phyloP scores from a whole-genome alignment of 768 basidiomycete genomes.

The Leccinum pellstonianum region DNA sequence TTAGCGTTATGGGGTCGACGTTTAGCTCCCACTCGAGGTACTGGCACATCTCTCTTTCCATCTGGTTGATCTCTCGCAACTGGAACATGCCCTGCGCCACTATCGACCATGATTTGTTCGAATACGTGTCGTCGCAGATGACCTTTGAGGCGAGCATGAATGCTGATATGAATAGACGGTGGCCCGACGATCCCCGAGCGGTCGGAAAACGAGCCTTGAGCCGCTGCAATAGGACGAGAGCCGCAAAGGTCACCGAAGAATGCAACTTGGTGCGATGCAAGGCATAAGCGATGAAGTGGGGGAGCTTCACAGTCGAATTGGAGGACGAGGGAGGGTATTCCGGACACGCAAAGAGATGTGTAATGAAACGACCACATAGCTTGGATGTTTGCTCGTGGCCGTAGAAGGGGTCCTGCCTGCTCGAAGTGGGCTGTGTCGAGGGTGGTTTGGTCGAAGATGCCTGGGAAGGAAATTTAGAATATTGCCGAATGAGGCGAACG shows the following conservation, averaged over 20 bases:
- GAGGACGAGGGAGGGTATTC: slow-evolving; percentile 60
- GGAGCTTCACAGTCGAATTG: slow-evolving; percentile 37
- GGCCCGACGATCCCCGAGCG: slow-evolving; percentile 73
- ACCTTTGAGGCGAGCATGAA: slow-evolving; percentile 77
- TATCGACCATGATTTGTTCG: slow-evolving; percentile 90
- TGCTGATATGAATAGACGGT: slow-evolving; percentile 67
- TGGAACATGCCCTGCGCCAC: slow-evolving; percentile 87
- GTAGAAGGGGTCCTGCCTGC: slow-evolving; percentile 29
- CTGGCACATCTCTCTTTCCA: slow-evolving; percentile 77
- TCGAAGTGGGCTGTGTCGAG: slow-evolving; percentile 21
- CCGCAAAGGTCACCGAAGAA: slow-evolving; percentile 43
- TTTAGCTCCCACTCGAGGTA: slow-evolving; percentile 93
- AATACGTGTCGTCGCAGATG: slow-evolving; percentile 93
- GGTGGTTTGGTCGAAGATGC: slow-evolving; percentile 20
- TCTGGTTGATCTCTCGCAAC: slow-evolving; percentile 75
- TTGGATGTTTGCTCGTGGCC: slow-evolving; percentile 75
- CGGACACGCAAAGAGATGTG: slow-evolving; percentile 73
- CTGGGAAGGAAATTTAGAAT: neutral
- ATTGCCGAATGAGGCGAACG: neutral
- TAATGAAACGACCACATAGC: slow-evolving; percentile 78
- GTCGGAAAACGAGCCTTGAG: slow-evolving; percentile 73
- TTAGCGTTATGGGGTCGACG: slow-evolving; percentile 61
- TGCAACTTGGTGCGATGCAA: slow-evolving; percentile 67
- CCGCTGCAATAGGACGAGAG: slow-evolving; percentile 53
- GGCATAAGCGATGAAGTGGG: slow-evolving; percentile 65